Evolutionary conservation across 1,139 yeast species (phyloP), one percentile per base, ranked within the genome.

Genomic region (Williopsis jadinii): DNA sequence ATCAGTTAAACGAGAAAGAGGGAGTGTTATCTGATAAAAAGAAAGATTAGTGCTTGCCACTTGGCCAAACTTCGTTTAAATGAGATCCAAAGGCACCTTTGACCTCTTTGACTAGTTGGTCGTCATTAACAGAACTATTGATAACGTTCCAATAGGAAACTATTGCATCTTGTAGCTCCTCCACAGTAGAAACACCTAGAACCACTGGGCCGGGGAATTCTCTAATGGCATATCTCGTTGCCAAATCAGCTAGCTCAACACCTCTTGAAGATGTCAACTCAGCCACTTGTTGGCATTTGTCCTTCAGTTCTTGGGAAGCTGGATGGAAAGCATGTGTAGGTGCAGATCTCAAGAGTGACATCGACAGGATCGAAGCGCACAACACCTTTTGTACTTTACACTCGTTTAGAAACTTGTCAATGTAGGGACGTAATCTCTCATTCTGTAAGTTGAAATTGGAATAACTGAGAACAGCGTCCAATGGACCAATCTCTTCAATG

Each of bases 361-460:
- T 90, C 45, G 92, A 79, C 48, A 90, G 68, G 35, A 94, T 88
- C 0, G 95, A 84, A 2, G 94, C 97, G 56, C 85, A 86, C 58
- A 82, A 62, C 19, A 90, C 61, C 46, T 69, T 62, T 46, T 70
- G 67, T 24, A 90, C 66, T 2, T 77, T 75, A 27, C 85, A 77
- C 2, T 75, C 77, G 1, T 52, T 44, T 39, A 70, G 59, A 51
- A 87, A 78, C 41, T 63, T 64, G 8, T 70, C 68, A 47, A 71
- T 68, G 51, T 72, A 74, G 1, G 72, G 65, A 31, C 69, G 66
- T 37, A 86, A 64, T 10, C 53, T 60, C n/a, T 76, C 73, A 61
- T 88, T 88, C 59, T 90, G 97, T 36, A 90, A 62, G 55, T 95
- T 86, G 58, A 87, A 80, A 56, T 90, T 81, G 43, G 86, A 80